Base-by-base conservation (phyloP, 257 asterid species). In the Ilex aquifolium region DNA sequence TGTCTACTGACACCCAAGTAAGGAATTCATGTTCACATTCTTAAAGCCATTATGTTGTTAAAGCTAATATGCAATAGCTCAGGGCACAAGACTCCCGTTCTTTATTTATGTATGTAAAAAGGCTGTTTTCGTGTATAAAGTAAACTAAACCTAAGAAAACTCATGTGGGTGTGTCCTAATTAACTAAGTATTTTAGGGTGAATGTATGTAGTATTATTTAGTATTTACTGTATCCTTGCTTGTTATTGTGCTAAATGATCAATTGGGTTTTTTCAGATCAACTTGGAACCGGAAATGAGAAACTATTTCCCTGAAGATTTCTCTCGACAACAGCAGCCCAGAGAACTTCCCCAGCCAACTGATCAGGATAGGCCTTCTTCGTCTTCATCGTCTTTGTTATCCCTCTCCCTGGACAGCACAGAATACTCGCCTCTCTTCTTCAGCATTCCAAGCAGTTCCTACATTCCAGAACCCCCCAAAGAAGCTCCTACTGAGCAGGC, bases 341-440 rank as follows among this genome's bases (percentile, higher is more conserved):
- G 44, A 53, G 72, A 55, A 27, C 56, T 57, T 62, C 59, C 64
- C 40, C 57, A 49, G 2, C 61, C 57, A 13, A 53, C 65, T 1
- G 82, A 79, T 60, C 88, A 70, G 15, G 81, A 57, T 50, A 68
- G 52, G 13, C 76, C 86, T 2, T 80, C 86, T 1, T 80, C 98
- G 0, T 86, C 96, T 13, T 91, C 98, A 5, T 84, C 96, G 1
- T 86, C 96, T 0, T 65, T 82, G 13, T 51, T 76, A 17, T 85
- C 97, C 3, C 65, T 91, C 46, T 91, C 97, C 3, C 73, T 69
- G 2, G 96, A 88, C 15, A 88, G 90, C 76, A 54, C 87, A 0
- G 95, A 85, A 15, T 79, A 71, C 36, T 60, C 83, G 0, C 78
- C 96, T 1, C 59, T 78, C 32, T 44, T 84, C 7, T 73, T 78